phyloP scores from a whole-genome alignment of 108 stramenopile genomes.

The Chaetoceros tenuissimus region DNA sequence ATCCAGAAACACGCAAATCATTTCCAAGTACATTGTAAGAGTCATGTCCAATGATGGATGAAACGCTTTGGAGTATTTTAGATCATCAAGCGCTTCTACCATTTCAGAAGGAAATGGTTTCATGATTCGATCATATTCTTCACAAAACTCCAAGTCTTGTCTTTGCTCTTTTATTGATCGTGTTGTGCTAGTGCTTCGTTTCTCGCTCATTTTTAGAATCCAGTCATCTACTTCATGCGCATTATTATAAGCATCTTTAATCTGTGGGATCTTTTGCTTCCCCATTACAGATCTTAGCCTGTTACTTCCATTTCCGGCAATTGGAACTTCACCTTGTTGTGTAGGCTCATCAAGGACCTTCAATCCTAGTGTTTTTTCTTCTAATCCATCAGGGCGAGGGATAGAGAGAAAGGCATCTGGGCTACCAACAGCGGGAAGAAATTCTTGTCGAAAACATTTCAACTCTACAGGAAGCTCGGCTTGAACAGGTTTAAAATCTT shows the following conservation, averaged over 20 bases:
- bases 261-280: background rate
- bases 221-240: background rate
- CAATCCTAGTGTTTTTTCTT: conserved; percentile 60
- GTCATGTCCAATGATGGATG: background rate
- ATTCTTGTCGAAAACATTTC: conserved; percentile 73
- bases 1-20: background rate
- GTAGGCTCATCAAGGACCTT: conserved; percentile 68
- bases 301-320: background rate
- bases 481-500: conserved; percentile 63
- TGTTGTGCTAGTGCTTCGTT: background rate
- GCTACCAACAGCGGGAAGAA: conserved; percentile 78
- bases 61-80: background rate
- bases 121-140: too few species aligned
- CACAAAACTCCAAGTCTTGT: too few species aligned
- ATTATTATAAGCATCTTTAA: background rate
- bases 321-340: background rate
- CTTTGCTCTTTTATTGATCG: too few species aligned
- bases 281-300: background rate
- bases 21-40: background rate
- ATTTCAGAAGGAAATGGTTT: background rate
- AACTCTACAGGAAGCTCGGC: conserved; percentile 65
- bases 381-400: conserved; percentile 49
- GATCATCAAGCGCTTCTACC: background rate
- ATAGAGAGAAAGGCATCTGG: conserved; percentile 82
- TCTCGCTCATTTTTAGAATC: background rate